These are phyloP conservation scores for Emydomyces testavorans DNA, from an alignment of 2,329 filamentous ascomycete species.

Conservation along the genomic window DNA sequence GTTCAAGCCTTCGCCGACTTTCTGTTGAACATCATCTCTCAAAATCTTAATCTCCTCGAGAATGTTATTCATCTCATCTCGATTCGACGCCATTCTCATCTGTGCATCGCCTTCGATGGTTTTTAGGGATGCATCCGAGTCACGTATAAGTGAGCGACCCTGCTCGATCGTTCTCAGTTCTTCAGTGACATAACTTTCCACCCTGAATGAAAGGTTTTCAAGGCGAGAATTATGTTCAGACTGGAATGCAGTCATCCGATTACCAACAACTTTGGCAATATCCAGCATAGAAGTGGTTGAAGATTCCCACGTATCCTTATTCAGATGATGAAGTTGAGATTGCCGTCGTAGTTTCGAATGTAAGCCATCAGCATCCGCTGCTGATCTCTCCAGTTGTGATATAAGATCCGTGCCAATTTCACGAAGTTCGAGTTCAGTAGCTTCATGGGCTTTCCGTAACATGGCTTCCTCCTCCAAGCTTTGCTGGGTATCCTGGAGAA, in stretches of 20 bases:
- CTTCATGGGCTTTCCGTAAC: constrained; percentile 70
- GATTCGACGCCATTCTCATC: constrained; percentile 41
- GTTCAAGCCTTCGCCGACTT: constrained; percentile 72
- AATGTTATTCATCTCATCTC: constrained; percentile 79
- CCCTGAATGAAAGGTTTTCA: constrained; percentile 53
- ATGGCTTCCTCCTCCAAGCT: constrained; percentile 67
- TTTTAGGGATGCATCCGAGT: constrained; percentile 57
- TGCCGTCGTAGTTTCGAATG: constrained; percentile 79
- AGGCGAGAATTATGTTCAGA: constrained; percentile 62
- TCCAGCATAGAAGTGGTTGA: constrained; percentile 65
- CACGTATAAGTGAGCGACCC: constrained; percentile 58
- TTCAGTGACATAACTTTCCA: constrained; percentile 63
- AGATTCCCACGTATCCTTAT: constrained; percentile 65
- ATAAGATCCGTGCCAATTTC: constrained; percentile 65
- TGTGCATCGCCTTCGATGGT: constrained; percentile 57
- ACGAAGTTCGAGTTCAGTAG: constrained; percentile 68
- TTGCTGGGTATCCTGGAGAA: constrained; percentile 64
- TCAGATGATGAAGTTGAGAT: constrained; percentile 68
- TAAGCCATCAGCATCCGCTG: constrained; percentile 67
- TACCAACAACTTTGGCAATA: constrained; percentile 66
- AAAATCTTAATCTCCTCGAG: constrained; percentile 86
- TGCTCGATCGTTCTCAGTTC: constrained; percentile 61
- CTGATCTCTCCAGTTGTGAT: constrained; percentile 63
- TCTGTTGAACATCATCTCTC: constrained; percentile 73
- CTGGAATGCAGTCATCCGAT: constrained; percentile 60